Base-by-base conservation (phyloP, 768 basidiomycete species). In the Tylopilus intermedius region DNA sequence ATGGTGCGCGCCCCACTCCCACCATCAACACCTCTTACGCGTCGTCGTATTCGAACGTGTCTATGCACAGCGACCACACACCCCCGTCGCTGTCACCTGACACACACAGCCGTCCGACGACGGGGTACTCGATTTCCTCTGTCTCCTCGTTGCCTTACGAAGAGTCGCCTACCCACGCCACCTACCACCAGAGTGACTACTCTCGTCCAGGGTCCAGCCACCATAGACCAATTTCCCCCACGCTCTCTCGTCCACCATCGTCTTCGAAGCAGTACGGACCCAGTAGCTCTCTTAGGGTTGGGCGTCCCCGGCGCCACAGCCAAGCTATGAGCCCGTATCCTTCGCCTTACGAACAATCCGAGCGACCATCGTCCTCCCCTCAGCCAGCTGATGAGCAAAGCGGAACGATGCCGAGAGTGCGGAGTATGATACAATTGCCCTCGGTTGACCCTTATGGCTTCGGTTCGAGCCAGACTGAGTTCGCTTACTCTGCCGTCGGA, bases 321-420 rank as follows among this genome's bases (percentile, higher is more conserved):
- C 90, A 92, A 67, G 90, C 89, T 1, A 84, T 92, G 77, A 87
- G 83, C 61, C 90, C 90, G 11, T 92, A 92, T 69, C 90, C 90
- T 15, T 85, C 82, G 56, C 88, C 89, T 42, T 92, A 91, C 68
- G 84, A 83, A 54, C 79, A 84, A 42, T 79, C 81, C 47, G 81
- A 83, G 56, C 80, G 86, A 38, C 84, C 83, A 1, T 86, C 84
- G 50, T 82, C 84, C 24, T 85, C 84, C 9, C 86, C 86, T 18
- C 83, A 86, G 60, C 84, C 84, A 26, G 71, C 78, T 50, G 84
- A 75, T 21, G 75, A 75, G 26, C 71, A 74, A 57, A 63, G 64
- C 38, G 67, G 63, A 13, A 74, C 69, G 22, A 77, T 90, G 57
- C 86, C 86, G 57, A 83, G 88, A 51, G 84, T 86, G 50, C 79